Conservation (phyloP, 495 filamentous ascomycete genomes). For the Hypoxylon crocopeplum region DNA sequence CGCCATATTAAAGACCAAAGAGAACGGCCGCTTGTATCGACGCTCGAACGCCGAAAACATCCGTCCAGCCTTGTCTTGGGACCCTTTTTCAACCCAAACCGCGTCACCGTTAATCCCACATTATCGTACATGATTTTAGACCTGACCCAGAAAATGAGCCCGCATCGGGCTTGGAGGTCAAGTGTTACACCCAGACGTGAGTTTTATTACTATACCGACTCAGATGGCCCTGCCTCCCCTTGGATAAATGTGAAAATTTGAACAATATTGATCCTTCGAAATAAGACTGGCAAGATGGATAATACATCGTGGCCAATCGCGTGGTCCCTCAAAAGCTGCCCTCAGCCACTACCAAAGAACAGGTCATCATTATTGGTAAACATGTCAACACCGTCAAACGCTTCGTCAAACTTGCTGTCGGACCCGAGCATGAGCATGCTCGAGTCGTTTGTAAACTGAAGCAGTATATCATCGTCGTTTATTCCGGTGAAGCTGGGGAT, state of each 20-base stretch:
- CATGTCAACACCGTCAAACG: constrained; percentile 49
- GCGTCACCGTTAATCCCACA: constrained; percentile 17
- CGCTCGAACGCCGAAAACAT: constrained; percentile 27
- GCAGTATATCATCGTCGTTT: constrained; percentile 44
- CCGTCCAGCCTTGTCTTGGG: not conserved
- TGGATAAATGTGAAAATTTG: not conserved
- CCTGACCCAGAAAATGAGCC: constrained; percentile 6
- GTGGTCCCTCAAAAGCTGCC: not conserved
- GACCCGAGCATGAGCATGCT: constrained; percentile 48
- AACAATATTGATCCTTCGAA: not conserved
- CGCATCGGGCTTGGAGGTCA: constrained; percentile 5
- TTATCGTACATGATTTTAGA: constrained; percentile 30
- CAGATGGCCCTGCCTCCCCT: constrained; percentile 1
- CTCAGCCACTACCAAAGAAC: constrained; percentile 50
- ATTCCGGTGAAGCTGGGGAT: constrained; percentile 45
- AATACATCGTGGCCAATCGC: too few species aligned
- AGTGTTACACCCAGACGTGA: constrained; percentile 12
- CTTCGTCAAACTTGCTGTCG: constrained; percentile 53
- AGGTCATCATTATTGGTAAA: constrained; percentile 53
- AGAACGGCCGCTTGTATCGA: constrained; percentile 15
- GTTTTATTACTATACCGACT: constrained; percentile 12
- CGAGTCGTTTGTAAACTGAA: constrained; percentile 44
- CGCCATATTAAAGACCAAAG: constrained; percentile 18
- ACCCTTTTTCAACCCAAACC: constrained; percentile 21
- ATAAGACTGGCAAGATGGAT: too few species aligned